A percentile compares a stretch with the other conserved stretches of the same genome.
These are phyloP conservation scores for Arthonia radiata DNA, from an alignment of 495 filamentous ascomycete genomes.

Conservation along the genomic window DNA sequence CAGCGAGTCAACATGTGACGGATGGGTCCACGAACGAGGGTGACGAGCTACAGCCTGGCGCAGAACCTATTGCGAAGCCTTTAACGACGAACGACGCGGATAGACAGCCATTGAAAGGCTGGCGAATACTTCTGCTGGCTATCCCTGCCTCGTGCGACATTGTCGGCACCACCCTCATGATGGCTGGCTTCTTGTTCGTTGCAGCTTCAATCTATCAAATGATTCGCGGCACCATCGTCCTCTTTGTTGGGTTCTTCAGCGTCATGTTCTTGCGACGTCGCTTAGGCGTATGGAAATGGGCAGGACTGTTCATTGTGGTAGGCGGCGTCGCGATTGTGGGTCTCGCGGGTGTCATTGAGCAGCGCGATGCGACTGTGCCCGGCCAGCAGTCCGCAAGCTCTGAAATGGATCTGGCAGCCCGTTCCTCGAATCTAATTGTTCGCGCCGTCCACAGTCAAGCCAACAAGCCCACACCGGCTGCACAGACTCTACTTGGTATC, in stretches of 20 bases:
- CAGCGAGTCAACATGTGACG: conserved; percentile 2
- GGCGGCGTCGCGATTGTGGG: conserved; percentile 75
- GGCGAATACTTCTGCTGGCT: conserved; percentile 50
- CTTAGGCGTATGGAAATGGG: conserved; percentile 68
- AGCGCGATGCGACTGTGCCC: too few relatives aligned
- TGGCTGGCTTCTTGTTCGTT: conserved; percentile 78
- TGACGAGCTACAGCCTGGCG: too few relatives aligned
- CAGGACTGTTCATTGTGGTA: conserved; percentile 64
- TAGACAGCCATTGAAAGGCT: conserved; percentile 35
- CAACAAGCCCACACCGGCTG: conserved; percentile 22
- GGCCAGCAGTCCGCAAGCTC: too few relatives aligned
- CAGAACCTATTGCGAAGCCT: conserved; percentile 25
- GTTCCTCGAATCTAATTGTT: too few relatives aligned
- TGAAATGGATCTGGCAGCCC: conserved; percentile 1
- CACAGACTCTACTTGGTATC: conserved; percentile 56
- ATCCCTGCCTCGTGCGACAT: conserved; percentile 87
- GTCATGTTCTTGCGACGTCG: conserved; percentile 65
- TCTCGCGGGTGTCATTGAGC: conserved; percentile 58
- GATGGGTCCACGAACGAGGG: background rate
- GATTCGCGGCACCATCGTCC: conserved; percentile 79
- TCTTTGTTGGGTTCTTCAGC: conserved; percentile 90
- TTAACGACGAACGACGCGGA: conserved; percentile 12
- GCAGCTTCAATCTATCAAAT: conserved; percentile 95
- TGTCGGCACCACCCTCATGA: conserved; percentile 86
- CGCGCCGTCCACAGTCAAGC: conserved; percentile 9